Conservation (phyloP, 257 asterid species). For the Fraxinus quadrangulata region DNA sequence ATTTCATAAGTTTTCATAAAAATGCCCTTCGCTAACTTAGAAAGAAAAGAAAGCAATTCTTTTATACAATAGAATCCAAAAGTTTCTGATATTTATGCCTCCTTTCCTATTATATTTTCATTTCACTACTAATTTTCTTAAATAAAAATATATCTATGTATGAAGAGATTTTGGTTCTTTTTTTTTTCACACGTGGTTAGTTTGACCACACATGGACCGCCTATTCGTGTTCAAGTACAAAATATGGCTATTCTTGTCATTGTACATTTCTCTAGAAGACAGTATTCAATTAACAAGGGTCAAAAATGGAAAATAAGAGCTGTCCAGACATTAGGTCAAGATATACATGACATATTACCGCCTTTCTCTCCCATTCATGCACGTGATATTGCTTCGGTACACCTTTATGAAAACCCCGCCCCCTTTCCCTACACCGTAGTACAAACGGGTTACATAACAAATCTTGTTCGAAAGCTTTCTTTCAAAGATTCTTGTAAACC, state of each 20-base stretch:
- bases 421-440: background rate
- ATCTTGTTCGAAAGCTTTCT: slow-evolving; percentile 20
- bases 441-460: background rate
- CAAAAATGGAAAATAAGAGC: slow-evolving; percentile 23
- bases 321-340: background rate
- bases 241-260: slow-evolving; percentile 24
- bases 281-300: slow-evolving; percentile 1
- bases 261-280: slow-evolving; percentile 15
- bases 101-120: too few species aligned
- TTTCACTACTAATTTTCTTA: too few species aligned
- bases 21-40: too few species aligned
- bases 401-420: slow-evolving; percentile 25
- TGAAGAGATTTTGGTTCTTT: too few species aligned
- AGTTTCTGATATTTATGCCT: too few species aligned
- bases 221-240: background rate
- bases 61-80: too few species aligned
- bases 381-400: slow-evolving; percentile 30
- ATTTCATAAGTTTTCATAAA: too few species aligned
- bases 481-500: slow-evolving; percentile 37
- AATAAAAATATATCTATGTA: too few species aligned
- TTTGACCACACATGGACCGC: too few species aligned
- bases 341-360: slow-evolving; percentile 21
- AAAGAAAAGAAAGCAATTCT: too few species aligned
- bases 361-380: slow-evolving; percentile 24
- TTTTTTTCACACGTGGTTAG: too few species aligned